Evolutionary conservation across 768 basidiomycete genomes (phyloP).

Genomic region (Leucocoprinus sp.): DNA sequence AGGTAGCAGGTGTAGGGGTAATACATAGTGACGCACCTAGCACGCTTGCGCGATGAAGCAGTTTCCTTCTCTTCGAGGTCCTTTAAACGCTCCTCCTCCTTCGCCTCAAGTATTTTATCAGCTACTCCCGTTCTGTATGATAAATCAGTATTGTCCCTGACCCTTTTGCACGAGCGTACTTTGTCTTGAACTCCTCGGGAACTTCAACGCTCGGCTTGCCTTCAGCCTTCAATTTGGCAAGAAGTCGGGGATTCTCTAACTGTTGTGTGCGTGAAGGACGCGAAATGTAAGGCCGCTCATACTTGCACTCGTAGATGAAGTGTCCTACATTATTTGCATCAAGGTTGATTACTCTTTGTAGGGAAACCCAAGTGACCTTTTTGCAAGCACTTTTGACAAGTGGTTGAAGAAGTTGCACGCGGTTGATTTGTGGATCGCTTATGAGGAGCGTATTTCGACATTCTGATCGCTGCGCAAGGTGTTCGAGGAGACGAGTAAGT

Average conservation of each 20-base stretch:
- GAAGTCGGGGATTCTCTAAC: constrained; percentile 66
- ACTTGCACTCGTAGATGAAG: constrained; percentile 88
- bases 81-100: constrained; percentile 66
- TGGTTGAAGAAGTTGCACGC: constrained; percentile 52
- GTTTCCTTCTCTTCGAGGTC: constrained; percentile 26
- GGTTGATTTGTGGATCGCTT: constrained; percentile 52
- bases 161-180: constrained; percentile 33
- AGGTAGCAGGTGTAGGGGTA: neutral
- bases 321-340: constrained; percentile 49
- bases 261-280: constrained; percentile 86
- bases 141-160: neutral
- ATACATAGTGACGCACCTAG: neutral
- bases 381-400: constrained; percentile 78
- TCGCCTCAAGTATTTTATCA: constrained; percentile 73
- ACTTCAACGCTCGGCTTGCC: constrained; percentile 76
- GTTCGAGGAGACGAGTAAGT: neutral
- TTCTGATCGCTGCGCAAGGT: constrained; percentile 18
- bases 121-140: constrained; percentile 62
- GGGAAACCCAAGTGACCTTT: constrained; percentile 36
- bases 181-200: constrained; percentile 85
- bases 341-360: neutral
- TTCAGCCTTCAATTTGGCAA: constrained; percentile 60
- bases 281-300: constrained; percentile 69
- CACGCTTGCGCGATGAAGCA: constrained; percentile 5
- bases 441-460: constrained; percentile 82